Evolutionary conservation across 2,329 filamentous ascomycete species (phyloP).

Genomic region (Hypoxylon rubiginosum): DNA sequence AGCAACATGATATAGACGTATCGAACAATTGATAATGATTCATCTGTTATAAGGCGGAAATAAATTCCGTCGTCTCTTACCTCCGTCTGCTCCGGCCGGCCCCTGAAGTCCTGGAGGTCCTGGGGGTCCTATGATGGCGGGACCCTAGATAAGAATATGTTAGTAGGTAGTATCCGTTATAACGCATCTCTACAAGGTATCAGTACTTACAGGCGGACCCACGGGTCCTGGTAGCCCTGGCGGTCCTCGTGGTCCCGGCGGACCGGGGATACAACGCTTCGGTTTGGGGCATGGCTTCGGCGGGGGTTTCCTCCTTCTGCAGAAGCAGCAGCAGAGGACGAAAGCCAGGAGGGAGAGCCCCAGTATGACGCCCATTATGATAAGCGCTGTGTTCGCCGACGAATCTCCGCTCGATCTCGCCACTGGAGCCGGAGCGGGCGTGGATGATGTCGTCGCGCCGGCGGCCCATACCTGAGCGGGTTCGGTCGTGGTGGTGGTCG

Average conservation of each 20-base stretch:
- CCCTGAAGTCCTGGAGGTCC: conserved; percentile 25
- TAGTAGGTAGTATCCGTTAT: background rate
- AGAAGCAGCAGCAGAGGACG: conserved; percentile 32
- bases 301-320: background rate
- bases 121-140: background rate
- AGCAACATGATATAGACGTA: background rate
- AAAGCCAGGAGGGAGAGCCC: conserved; percentile 37
- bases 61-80: background rate
- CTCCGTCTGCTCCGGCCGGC: background rate
- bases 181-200: background rate
- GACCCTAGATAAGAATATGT: background rate
- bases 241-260: conserved; percentile 2
- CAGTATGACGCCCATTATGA: conserved; percentile 39
- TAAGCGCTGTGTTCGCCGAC: conserved; percentile 31
- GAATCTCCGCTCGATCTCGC: conserved; percentile 16
- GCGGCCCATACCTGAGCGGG: background rate
- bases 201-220: background rate
- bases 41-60: background rate
- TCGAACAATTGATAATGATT: no score
- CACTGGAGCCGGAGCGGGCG: conserved; percentile 13
- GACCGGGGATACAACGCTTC: background rate
- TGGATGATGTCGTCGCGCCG: conserved; percentile 1
- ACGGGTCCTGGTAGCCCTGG: background rate
- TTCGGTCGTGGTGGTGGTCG: background rate
- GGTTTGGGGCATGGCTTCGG: conserved; percentile 1